phyloP scores from a whole-genome alignment of 352 stramenopile species.

The Aphanomyces invadans region DNA sequence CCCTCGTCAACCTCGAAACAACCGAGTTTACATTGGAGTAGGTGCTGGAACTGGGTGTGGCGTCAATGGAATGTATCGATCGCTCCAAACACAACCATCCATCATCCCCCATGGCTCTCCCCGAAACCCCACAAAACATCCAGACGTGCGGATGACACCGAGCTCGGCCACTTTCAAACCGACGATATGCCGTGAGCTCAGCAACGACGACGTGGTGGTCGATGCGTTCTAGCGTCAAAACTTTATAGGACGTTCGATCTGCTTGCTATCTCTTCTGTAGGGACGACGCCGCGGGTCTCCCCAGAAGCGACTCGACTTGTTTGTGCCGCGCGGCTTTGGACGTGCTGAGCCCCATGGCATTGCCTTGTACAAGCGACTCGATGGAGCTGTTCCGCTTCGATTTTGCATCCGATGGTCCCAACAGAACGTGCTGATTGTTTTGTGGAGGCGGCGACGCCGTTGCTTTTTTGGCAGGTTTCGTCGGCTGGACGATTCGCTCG shows the following conservation, averaged over 20 bases:
- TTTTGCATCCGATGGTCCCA: too few relatives aligned
- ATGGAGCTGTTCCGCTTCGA: too few relatives aligned
- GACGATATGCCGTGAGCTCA: too few relatives aligned
- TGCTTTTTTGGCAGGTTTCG: background rate
- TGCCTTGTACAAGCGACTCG: background rate
- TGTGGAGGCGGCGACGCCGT: background rate
- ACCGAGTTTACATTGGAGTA: constrained; percentile 91
- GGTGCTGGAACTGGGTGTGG: too few relatives aligned
- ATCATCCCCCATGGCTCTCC: too few relatives aligned
- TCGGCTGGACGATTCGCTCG: background rate
- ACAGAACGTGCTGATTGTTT: too few relatives aligned
- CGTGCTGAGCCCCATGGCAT: background rate
- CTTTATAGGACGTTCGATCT: too few relatives aligned
- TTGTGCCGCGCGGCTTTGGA: background rate
- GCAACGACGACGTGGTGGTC: background rate
- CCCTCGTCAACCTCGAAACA: constrained; percentile 95
- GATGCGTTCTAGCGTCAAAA: background rate
- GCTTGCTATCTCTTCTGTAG: background rate
- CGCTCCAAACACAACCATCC: too few relatives aligned
- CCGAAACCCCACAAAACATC: too few relatives aligned
- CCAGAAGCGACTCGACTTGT: background rate
- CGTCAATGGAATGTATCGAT: too few relatives aligned
- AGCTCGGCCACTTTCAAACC: too few relatives aligned
- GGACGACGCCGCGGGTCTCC: background rate
- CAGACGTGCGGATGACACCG: too few relatives aligned